Evolutionary conservation across 176 grass and related monocot genomes (phyloP).

Genomic region (Oropetium thomaeum): DNA sequence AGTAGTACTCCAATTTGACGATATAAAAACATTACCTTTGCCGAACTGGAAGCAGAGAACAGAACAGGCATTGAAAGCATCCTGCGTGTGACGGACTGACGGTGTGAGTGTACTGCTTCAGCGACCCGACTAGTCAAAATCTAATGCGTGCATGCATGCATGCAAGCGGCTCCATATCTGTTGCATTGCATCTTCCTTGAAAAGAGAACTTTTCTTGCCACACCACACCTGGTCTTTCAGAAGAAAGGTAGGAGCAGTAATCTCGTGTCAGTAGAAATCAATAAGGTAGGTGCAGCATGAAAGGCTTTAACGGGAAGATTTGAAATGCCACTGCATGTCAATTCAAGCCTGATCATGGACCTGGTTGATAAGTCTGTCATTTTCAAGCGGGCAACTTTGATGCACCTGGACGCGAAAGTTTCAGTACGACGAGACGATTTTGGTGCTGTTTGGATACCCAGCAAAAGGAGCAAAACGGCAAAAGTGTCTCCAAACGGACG

Average conservation of each 20-base stretch:
- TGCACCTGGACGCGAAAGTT: background rate
- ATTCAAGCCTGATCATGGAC: background rate
- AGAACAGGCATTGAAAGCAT: constrained; percentile 50
- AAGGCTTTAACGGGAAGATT: background rate
- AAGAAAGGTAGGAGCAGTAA: constrained; percentile 22
- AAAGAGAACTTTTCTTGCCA: constrained; percentile 29
- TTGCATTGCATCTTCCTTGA: constrained; percentile 51
- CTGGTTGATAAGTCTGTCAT: background rate
- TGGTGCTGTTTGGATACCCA: no score
- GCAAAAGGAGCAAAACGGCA: no score
- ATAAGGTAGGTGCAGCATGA: constrained; percentile 28
- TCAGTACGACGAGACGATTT: background rate
- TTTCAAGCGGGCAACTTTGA: constrained; percentile 3
- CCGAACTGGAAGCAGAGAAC: constrained; percentile 19
- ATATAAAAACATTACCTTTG: constrained; percentile 26
- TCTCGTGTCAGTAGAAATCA: constrained; percentile 34
- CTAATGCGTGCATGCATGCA: constrained; percentile 37
- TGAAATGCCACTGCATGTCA: background rate
- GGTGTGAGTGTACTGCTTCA: constrained; percentile 43
- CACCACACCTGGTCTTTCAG: constrained; percentile 27
- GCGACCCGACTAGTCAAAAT: constrained; percentile 51
- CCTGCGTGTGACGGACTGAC: constrained; percentile 6
- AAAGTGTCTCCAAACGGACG: no score
- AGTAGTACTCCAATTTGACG: background rate
- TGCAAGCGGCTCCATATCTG: constrained; percentile 41